Evolutionary conservation across 345 rosid species (phyloP).

Genomic region (Lepidium didymum): DNA sequence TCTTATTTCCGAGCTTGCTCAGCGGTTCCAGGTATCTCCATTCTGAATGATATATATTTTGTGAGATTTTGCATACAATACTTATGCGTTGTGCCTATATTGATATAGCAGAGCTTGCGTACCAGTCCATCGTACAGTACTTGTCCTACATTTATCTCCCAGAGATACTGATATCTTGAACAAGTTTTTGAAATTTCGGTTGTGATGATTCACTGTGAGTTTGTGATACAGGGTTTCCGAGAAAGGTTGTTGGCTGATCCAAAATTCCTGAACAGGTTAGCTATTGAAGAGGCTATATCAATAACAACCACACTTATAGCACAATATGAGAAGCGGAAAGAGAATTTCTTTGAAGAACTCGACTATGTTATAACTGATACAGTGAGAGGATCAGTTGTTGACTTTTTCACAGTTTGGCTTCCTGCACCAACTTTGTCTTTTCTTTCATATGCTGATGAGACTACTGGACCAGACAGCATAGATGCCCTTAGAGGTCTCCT

Average conservation of each 20-base stretch:
- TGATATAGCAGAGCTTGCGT: background rate
- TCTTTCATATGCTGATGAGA: constrained; percentile 60
- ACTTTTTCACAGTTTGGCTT: constrained; percentile 95
- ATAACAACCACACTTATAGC: constrained; percentile 89
- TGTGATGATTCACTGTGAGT: background rate
- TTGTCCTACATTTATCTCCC: background rate
- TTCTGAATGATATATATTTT: background rate
- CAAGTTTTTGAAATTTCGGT: background rate
- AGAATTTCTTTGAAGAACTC: constrained; percentile 80
- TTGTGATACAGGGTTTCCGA: constrained; percentile 78
- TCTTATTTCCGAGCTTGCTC: constrained; percentile 76
- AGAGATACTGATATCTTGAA: background rate
- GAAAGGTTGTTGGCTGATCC: constrained; percentile 96
- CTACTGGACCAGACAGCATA: constrained; percentile 41
- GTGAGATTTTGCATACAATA: background rate
- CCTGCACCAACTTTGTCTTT: constrained; percentile 93
- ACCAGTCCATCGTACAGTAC: background rate
- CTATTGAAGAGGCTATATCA: constrained; percentile 93
- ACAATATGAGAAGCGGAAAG: constrained; percentile 86
- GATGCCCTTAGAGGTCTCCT: constrained; percentile 66
- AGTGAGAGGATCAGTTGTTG: constrained; percentile 74
- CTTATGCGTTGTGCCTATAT: background rate
- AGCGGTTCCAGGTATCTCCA: constrained; percentile 81
- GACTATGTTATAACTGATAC: constrained; percentile 93
- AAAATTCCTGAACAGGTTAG: constrained; percentile 83